Percentiles rank a stretch among this genome's conserved stretches.
Conservation (phyloP, 345 rosid genomes). For the Syzygium aqueum region DNA sequence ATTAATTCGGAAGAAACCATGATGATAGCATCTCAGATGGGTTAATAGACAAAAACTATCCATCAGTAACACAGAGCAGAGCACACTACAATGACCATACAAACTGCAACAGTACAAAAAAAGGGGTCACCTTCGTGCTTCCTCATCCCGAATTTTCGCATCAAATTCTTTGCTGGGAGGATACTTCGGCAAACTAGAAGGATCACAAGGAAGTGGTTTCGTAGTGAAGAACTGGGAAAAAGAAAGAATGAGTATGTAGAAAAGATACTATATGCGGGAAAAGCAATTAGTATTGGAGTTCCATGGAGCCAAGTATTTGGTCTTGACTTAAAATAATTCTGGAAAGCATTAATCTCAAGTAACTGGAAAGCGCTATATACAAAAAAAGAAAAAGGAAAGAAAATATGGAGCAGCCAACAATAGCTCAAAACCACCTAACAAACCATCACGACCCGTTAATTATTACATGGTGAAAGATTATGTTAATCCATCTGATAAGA, state of each 20-base stretch:
- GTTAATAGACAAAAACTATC: not conserved
- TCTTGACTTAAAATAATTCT: not conserved
- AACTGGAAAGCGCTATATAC: not conserved
- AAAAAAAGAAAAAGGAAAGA: not conserved
- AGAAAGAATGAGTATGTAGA: not conserved
- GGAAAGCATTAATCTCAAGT: not conserved
- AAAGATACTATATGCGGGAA: not conserved
- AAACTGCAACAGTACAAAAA: not conserved
- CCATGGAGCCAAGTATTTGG: not conserved
- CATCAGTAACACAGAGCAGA: not conserved
- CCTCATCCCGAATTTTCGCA: constrained; percentile 93
- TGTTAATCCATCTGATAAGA: not conserved
- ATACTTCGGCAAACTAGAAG: constrained; percentile 91
- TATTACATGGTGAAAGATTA: not conserved
- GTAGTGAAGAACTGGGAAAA: constrained; percentile 61
- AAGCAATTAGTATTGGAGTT: not conserved
- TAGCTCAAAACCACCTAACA: not conserved
- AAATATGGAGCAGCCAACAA: not conserved
- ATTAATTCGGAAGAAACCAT: not conserved
- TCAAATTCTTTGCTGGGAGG: constrained; percentile 98
- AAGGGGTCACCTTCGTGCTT: constrained; percentile 65
- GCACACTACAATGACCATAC: not conserved
- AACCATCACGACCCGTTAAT: not conserved
- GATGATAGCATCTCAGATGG: not conserved
- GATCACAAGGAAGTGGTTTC: constrained; percentile 89